A percentile compares a stretch with the other conserved stretches of the same genome.
phyloP scores from a whole-genome alignment of 352 stramenopile species.

The Phytophthora litchii region DNA sequence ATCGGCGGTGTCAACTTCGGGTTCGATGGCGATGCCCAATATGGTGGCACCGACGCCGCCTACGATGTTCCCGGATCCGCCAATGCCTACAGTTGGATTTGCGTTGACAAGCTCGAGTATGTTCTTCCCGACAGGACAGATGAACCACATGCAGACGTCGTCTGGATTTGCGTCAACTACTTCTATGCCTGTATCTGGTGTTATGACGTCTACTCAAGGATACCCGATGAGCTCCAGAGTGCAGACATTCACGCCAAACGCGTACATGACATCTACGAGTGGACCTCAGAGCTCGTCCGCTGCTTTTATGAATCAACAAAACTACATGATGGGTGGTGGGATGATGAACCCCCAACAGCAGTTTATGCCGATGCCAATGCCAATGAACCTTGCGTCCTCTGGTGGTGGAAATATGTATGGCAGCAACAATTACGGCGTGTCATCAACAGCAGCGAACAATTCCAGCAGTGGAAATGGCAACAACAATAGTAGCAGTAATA shows the following conservation, averaged over 20 bases:
- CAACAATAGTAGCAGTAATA: slow-evolving; percentile 36
- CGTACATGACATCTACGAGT: slow-evolving; percentile 45
- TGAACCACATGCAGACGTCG: slow-evolving; percentile 33
- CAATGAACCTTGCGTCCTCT: slow-evolving; percentile 49
- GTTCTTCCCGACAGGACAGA: slow-evolving; percentile 42
- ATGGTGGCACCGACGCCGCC: slow-evolving; percentile 25
- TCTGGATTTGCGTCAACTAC: slow-evolving; percentile 28
- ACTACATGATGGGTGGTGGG: slow-evolving; percentile 53
- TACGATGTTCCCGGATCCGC: slow-evolving; percentile 53
- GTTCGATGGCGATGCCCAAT: slow-evolving; percentile 30
- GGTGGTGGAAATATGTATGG: slow-evolving; percentile 51
- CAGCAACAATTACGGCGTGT: slow-evolving; percentile 45
- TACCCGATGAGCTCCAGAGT: slow-evolving; percentile 43
- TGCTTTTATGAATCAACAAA: slow-evolving; percentile 49
- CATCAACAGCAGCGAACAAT: slow-evolving; percentile 23
- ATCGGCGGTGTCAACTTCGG: slow-evolving; percentile 14
- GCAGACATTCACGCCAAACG: slow-evolving; percentile 43
- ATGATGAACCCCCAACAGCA: slow-evolving; percentile 61
- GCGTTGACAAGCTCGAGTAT: slow-evolving; percentile 35
- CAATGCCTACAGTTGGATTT: slow-evolving; percentile 39
- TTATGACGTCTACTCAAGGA: slow-evolving; percentile 33
- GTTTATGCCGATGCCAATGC: slow-evolving; percentile 69
- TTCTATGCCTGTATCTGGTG: slow-evolving; percentile 35
- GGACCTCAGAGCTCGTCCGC: slow-evolving; percentile 24
- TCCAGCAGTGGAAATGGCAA: slow-evolving; percentile 19